Base-by-base conservation (phyloP, 192 early-diverging fungal species). In the Allomyces arbusculus region DNA sequence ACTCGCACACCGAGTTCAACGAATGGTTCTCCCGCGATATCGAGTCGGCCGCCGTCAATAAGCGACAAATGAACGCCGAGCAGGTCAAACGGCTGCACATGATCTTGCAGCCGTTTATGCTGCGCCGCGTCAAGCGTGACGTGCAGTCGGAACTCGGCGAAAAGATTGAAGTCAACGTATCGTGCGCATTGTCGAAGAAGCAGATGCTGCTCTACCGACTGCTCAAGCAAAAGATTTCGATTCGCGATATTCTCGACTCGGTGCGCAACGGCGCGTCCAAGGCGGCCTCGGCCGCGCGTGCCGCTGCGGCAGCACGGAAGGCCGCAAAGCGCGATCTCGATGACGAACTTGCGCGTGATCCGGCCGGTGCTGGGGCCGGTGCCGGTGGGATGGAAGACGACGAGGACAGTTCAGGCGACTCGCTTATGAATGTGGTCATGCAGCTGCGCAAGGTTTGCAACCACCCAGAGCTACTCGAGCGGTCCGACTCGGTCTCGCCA, bases 11-110 rank as follows among this genome's bases (percentile, higher is more conserved):
- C 68, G 90, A 92, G 73, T 94, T 94, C 68, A 88, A 85, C 69
- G 91, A 94, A 69, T 94, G 91, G 91, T 94, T 94, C 67, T 88
- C 87, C 55, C 87, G 89, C 68, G 90, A 92, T 70, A 92, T 92
- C 67, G 91, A 94, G 74, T 85, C 84, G 50, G 87, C 90, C 71
- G 88, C 89, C 0, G 90, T 92, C 71, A 88, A 92, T 69, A 84
- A 86, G 61, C 82, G 82, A 1, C 77, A 80, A 7, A 75, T 92
- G 24, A 91, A 94, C 66, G 82, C 88, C 71, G 86, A 91, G 63
- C 91, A 94, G 71, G 76, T 94, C 20, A 77, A 81, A 61, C 80
- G 89, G 26, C 72, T 94, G 62, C 90, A 94, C 64, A 89, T 91
- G 85, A 92, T 94, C 66, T 78, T 94, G 44, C 91, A 91, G 67